Conservation (phyloP, 371 early-diverging fungal genomes). For the Coemansia sp. region DNA sequence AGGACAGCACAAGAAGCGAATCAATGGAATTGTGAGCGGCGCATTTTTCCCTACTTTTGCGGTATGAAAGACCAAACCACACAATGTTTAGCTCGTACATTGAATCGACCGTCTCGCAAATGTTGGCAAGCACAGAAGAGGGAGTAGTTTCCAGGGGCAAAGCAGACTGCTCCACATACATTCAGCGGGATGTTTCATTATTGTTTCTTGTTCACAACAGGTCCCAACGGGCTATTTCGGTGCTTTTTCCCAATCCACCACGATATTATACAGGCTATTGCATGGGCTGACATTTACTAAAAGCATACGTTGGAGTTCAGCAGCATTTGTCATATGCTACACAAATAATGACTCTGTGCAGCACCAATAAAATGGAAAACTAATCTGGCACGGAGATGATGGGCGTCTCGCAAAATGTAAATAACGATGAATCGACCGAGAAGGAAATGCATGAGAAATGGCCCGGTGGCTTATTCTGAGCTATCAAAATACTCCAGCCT, state of each 20-base stretch:
- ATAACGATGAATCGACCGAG: no score
- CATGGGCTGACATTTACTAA: no score
- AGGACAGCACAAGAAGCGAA: neutral
- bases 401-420: no score
- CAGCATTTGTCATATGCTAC: no score
- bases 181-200: neutral
- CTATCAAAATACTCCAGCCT: neutral
- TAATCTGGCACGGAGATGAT: neutral
- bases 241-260: no score
- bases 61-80: neutral
- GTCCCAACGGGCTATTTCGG: no score
- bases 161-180: neutral
- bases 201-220: neutral
- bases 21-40: neutral
- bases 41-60: neutral
- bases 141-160: neutral
- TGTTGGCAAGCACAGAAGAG: neutral
- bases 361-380: neutral
- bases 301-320: no score
- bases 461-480: neutral
- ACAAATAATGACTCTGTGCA: neutral
- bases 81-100: neutral
- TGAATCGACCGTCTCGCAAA: neutral
- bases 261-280: no score
- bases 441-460: no score